Evolutionary conservation across 2,329 filamentous ascomycete genomes (phyloP).

Genomic region (Dothistroma septosporum): DNA sequence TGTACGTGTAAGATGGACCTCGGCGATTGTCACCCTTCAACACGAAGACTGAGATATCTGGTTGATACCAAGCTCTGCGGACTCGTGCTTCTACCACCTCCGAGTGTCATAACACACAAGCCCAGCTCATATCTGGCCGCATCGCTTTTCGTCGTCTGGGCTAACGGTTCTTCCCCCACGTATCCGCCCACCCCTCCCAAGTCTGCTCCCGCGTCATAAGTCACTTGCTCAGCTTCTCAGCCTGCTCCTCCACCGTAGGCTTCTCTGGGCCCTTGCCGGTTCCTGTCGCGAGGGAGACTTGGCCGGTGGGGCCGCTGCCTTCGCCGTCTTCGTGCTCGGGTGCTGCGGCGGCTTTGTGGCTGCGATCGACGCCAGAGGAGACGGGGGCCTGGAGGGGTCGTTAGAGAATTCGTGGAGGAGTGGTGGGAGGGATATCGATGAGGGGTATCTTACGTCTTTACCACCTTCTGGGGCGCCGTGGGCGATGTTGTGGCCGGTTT

Average conservation of each 20-base stretch:
- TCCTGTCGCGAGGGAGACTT: constrained; percentile 10
- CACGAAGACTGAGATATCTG: too few species aligned
- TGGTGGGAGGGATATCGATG: neutral
- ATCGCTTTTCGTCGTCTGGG: neutral
- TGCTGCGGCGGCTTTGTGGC: constrained; percentile 38
- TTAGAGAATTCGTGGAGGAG: neutral
- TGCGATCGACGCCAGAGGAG: constrained; percentile 33
- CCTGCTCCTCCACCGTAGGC: constrained; percentile 17
- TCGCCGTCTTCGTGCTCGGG: constrained; percentile 39
- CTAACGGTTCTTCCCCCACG: neutral
- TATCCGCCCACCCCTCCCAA: neutral
- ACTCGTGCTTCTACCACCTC: neutral
- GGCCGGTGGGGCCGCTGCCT: constrained; percentile 16
- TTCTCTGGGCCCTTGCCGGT: constrained; percentile 18
- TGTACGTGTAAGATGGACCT: too few species aligned
- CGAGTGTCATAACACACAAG: neutral
- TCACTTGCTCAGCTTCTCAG: constrained; percentile 18
- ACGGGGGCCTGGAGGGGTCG: constrained; percentile 11
- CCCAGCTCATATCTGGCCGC: neutral
- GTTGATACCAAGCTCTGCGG: neutral
- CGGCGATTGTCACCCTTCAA: too few species aligned
- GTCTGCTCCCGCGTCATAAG: neutral
- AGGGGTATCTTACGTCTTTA: constrained; percentile 30
- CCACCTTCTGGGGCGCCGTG: constrained; percentile 33
- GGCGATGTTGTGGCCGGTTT: constrained; percentile 36